phyloP scores from a whole-genome alignment of 768 basidiomycete genomes.

The Termitomyces sp. region DNA sequence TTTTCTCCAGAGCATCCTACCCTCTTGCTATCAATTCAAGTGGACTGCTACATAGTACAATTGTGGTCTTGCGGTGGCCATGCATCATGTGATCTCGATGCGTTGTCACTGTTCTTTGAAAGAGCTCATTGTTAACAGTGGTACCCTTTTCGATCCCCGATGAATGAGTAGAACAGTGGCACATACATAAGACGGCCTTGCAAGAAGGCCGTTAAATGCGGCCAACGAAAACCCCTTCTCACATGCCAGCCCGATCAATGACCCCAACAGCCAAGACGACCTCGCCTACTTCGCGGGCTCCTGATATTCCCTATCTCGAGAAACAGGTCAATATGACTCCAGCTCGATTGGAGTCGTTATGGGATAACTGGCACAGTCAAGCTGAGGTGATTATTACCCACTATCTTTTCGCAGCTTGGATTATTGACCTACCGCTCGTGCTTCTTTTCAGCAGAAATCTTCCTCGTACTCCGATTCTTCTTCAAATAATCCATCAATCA shows the following conservation, averaged over 20 bases:
- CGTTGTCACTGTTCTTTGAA: background rate
- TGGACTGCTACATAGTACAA: too few relatives aligned
- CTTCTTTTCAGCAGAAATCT: background rate
- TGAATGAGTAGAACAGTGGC: background rate
- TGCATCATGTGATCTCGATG: background rate
- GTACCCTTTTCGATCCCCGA: background rate
- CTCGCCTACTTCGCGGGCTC: background rate
- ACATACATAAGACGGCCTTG: background rate
- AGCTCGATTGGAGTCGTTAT: background rate
- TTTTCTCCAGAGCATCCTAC: too few relatives aligned
- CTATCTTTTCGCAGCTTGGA: background rate
- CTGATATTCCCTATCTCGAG: background rate
- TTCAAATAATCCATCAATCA: background rate
- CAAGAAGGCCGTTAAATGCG: background rate
- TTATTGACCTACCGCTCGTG: background rate
- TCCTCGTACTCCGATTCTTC: background rate
- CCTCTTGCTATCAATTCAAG: background rate
- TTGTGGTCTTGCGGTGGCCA: background rate
- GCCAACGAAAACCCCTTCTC: too few relatives aligned
- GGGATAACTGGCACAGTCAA: background rate
- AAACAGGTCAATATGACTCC: background rate
- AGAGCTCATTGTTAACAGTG: background rate
- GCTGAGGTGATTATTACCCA: background rate
- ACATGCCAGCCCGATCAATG: background rate
- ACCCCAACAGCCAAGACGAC: background rate